Conservation (phyloP, 1,139 yeast species). For the Saccharomyces hybrid region DNA sequence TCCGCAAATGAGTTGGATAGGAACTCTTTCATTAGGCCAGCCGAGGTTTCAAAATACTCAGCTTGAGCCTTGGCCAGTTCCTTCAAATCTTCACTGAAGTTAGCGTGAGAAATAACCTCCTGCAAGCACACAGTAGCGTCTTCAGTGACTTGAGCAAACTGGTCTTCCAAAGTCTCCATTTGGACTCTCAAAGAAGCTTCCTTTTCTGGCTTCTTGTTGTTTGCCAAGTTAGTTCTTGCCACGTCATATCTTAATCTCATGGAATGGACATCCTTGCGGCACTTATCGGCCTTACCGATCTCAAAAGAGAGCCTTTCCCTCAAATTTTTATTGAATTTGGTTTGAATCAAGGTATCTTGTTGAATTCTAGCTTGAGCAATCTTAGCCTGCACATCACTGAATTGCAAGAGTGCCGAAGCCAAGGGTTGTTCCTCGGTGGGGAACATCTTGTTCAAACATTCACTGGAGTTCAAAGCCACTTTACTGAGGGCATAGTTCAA, state of each 20-base stretch:
- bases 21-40: constrained; percentile 59
- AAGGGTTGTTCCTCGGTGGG: constrained; percentile 17
- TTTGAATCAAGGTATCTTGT: constrained; percentile 68
- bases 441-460: constrained; percentile 34
- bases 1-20: constrained; percentile 27
- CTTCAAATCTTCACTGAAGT: constrained; percentile 60
- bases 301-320: constrained; percentile 57
- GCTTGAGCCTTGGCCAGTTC: constrained; percentile 75
- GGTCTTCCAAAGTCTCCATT: constrained; percentile 84
- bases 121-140: constrained; percentile 83
- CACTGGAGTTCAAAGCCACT: constrained; percentile 49
- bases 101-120: constrained; percentile 67
- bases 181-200: constrained; percentile 69
- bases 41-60: constrained; percentile 73
- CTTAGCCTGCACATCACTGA: constrained; percentile 52
- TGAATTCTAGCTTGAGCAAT: constrained; percentile 79
- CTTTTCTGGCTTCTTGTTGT: constrained; percentile 58
- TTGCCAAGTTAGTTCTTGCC: constrained; percentile 61
- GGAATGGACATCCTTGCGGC: constrained; percentile 71
- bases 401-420: constrained; percentile 43
- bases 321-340: constrained; percentile 65
- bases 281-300: constrained; percentile 58
- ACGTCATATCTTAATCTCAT: constrained; percentile 77
- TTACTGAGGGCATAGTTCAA: constrained; percentile 77
- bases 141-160: constrained; percentile 84